Evolutionary conservation across 1,284 basidiomycete species (phyloP).

Genomic region (Erythrobasidium hasegawianum): DNA sequence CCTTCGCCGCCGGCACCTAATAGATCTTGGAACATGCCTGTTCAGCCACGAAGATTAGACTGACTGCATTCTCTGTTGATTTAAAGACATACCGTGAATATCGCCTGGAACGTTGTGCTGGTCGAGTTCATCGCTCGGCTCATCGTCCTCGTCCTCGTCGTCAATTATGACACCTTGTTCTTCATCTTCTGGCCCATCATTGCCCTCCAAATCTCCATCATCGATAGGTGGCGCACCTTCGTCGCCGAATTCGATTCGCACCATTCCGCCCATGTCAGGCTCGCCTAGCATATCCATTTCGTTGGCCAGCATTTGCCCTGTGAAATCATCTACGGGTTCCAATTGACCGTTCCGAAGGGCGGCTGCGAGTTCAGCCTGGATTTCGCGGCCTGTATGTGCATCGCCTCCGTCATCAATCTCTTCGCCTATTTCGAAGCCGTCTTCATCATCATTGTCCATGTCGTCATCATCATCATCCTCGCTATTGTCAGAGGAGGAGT

Average conservation of each 20-base stretch:
- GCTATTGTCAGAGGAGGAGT: slow-evolving; percentile 3
- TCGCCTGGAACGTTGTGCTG: slow-evolving; percentile 44
- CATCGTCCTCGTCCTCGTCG: slow-evolving; percentile 50
- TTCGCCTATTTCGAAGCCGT: slow-evolving; percentile 57
- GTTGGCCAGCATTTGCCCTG: slow-evolving; percentile 51
- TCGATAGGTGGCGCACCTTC: slow-evolving; percentile 51
- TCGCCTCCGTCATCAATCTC: slow-evolving; percentile 34
- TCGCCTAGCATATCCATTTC: slow-evolving; percentile 47
- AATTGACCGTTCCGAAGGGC: slow-evolving; percentile 29
- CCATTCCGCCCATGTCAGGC: slow-evolving; percentile 35
- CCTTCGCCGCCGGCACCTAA: slow-evolving; percentile 14
- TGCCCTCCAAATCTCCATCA: slow-evolving; percentile 46
- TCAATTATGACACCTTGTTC: slow-evolving; percentile 42
- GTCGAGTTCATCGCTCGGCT: slow-evolving; percentile 55
- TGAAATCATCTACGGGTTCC: slow-evolving; percentile 34
- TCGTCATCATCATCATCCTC: slow-evolving; percentile 34
- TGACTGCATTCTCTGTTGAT: background rate
- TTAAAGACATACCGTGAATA: slow-evolving; percentile 24
- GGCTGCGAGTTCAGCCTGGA: slow-evolving; percentile 72
- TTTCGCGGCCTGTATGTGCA: slow-evolving; percentile 44
- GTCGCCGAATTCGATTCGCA: slow-evolving; percentile 44
- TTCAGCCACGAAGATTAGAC: background rate
- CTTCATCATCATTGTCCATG: slow-evolving; percentile 47
- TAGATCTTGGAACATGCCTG: slow-evolving; percentile 23
- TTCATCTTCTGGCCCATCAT: slow-evolving; percentile 52